A percentile compares a stretch with the other conserved stretches of the same genome.
These are phyloP conservation scores for Singerocomus inundabilis DNA, from an alignment of 1,284 basidiomycete species.

Conservation along the genomic window DNA sequence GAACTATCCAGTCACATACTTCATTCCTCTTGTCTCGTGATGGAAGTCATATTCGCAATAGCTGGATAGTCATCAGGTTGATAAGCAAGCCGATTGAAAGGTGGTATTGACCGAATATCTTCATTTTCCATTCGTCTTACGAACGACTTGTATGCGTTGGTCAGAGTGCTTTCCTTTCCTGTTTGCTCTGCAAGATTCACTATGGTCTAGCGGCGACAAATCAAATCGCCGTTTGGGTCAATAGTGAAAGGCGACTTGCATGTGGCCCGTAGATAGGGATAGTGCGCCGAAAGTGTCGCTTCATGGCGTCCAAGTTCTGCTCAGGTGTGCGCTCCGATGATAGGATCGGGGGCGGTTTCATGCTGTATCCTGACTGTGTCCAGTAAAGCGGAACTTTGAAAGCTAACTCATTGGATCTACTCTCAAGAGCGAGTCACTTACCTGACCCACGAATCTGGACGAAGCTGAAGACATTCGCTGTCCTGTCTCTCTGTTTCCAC, in stretches of 20 bases:
- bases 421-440: conserved; percentile 35
- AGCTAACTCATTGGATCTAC: conserved; percentile 5
- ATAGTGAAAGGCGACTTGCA: conserved; percentile 41
- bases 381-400: conserved; percentile 81
- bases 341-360: conserved; percentile 87
- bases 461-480: conserved; percentile 80
- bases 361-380: conserved; percentile 79
- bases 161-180: conserved; percentile 84
- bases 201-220: conserved; percentile 52
- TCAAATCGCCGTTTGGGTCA: conserved; percentile 6
- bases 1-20: conserved; percentile 46
- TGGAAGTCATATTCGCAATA: conserved; percentile 90
- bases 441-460: conserved; percentile 89
- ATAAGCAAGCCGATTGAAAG: neutral
- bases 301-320: conserved; percentile 71
- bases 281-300: conserved; percentile 73
- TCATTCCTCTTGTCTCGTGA: conserved; percentile 86
- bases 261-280: conserved; percentile 74
- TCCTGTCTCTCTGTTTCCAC: conserved; percentile 57
- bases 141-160: conserved; percentile 74
- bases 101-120: conserved; percentile 57
- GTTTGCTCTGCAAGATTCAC: conserved; percentile 90
- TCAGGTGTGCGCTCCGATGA: conserved; percentile 68
- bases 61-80: conserved; percentile 29
- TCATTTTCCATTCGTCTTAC: conserved; percentile 58